A percentile compares a stretch with the other conserved stretches of the same genome.
Conservation (phyloP, 495 filamentous ascomycete species). For the Hypomontagnella submonticulosa region DNA sequence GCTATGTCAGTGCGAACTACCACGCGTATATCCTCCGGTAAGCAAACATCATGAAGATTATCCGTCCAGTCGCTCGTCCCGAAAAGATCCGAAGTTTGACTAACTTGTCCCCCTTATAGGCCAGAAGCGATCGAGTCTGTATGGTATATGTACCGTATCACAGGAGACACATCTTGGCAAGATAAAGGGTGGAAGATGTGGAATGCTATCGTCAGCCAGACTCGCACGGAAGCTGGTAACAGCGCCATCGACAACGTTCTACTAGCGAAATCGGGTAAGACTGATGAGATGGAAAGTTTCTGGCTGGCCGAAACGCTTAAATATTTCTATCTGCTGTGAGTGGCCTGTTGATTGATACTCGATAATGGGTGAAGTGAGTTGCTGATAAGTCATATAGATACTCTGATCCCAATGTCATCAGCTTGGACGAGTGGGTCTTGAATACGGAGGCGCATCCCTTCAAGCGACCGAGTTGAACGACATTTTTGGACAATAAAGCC, state of each 20-base stretch:
- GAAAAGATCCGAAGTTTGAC: conserved; percentile 5
- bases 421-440: conserved; percentile 87
- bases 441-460: conserved; percentile 71
- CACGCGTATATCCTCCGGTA: conserved; percentile 82
- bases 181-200: conserved; percentile 94
- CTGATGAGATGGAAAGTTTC: conserved; percentile 71
- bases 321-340: conserved; percentile 93
- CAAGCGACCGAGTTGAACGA: conserved; percentile 55
- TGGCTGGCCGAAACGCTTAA: conserved; percentile 87
- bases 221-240: conserved; percentile 72
- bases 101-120: conserved; percentile 54
- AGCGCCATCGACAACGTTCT: conserved; percentile 82
- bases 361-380: not conserved
- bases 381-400: conserved; percentile 37
- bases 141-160: conserved; percentile 95
- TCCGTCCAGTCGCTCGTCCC: not conserved
- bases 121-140: conserved; percentile 96
- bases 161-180: conserved; percentile 82
- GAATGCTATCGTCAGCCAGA: conserved; percentile 73
- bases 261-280: conserved; percentile 34
- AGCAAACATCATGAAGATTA: conserved; percentile 23
- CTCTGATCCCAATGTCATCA: conserved; percentile 69
- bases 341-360: conserved; percentile 48
- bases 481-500: not conserved
- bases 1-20: conserved; percentile 68